Percentiles rank a stretch among this genome's conserved stretches.
Evolutionary conservation across 2,329 filamentous ascomycete genomes (phyloP).

Genomic region (Onygenales sp.): DNA sequence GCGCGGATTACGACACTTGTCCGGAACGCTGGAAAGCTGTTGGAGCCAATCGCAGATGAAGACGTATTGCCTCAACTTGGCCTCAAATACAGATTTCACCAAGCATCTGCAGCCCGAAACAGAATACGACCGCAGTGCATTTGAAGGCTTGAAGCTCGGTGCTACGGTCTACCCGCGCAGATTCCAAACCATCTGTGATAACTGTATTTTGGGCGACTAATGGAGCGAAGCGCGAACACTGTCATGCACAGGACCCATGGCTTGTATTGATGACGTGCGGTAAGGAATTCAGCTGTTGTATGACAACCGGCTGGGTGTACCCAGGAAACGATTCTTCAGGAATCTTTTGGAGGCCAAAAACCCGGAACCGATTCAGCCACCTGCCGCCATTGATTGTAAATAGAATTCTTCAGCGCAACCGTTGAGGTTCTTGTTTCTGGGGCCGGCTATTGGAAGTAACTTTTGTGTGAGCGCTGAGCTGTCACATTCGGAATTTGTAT

Average conservation of each 20-base stretch:
- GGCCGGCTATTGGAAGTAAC: too few species aligned
- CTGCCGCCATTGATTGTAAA: not conserved
- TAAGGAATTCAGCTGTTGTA: not conserved
- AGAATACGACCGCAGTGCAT: not conserved
- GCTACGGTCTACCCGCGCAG: not conserved
- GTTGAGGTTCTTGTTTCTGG: too few species aligned
- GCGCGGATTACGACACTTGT: too few species aligned
- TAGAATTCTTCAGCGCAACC: not conserved
- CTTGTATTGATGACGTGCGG: not conserved
- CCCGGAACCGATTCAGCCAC: not conserved
- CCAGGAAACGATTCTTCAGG: not conserved
- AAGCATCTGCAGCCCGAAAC: not conserved
- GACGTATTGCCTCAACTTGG: not conserved
- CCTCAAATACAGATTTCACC: not conserved
- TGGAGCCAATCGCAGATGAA: not conserved
- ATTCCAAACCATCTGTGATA: too few species aligned
- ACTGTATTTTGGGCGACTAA: too few species aligned
- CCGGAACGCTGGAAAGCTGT: too few species aligned
- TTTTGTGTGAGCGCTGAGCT: too few species aligned
- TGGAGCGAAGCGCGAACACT: too few species aligned
- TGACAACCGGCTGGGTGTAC: not conserved
- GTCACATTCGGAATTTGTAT: too few species aligned
- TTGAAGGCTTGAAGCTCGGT: not conserved
- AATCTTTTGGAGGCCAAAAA: not conserved
- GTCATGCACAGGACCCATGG: not conserved